Evolutionary conservation across 1,284 basidiomycete genomes (phyloP).

Genomic region (Ganoderma lingzhi): DNA sequence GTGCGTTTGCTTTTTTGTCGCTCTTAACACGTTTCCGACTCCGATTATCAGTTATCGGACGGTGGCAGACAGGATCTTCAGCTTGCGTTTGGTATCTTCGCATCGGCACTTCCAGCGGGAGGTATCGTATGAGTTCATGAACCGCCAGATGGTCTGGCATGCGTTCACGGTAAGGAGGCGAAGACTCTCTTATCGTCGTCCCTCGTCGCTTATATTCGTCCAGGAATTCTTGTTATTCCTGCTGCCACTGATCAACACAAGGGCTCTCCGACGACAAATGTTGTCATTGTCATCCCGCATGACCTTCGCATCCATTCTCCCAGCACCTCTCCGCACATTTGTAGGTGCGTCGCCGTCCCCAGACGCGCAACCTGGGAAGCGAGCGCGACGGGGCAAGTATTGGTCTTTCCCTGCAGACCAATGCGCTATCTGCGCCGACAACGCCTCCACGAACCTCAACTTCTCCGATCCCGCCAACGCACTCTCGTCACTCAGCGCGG

Average conservation of each 20-base stretch:
- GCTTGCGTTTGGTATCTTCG: conserved; percentile 81
- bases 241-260: conserved; percentile 84
- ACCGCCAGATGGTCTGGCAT: conserved; percentile 99
- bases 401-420: conserved; percentile 69
- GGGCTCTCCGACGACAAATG: conserved; percentile 66
- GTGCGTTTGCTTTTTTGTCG: conserved; percentile 49
- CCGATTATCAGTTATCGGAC: conserved; percentile 77
- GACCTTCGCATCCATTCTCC: conserved; percentile 49
- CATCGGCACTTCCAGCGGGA: conserved; percentile 78
- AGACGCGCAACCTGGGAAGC: conserved; percentile 29
- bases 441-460: conserved; percentile 67
- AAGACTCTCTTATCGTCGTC: conserved; percentile 14
- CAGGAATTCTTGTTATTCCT: conserved; percentile 97
- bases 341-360: conserved; percentile 18
- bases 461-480: conserved; percentile 60
- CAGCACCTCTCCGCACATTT: conserved; percentile 38
- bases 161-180: conserved; percentile 84
- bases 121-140: conserved; percentile 99
- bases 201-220: neutral
- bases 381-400: conserved; percentile 59
- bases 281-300: conserved; percentile 45
- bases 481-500: conserved; percentile 50
- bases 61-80: conserved; percentile 83
- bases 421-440: conserved; percentile 84
- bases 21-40: neutral